These are phyloP conservation scores for Trichoderma koningiopsis DNA, from an alignment of 2,329 filamentous ascomycete species.

Conservation along the genomic window DNA sequence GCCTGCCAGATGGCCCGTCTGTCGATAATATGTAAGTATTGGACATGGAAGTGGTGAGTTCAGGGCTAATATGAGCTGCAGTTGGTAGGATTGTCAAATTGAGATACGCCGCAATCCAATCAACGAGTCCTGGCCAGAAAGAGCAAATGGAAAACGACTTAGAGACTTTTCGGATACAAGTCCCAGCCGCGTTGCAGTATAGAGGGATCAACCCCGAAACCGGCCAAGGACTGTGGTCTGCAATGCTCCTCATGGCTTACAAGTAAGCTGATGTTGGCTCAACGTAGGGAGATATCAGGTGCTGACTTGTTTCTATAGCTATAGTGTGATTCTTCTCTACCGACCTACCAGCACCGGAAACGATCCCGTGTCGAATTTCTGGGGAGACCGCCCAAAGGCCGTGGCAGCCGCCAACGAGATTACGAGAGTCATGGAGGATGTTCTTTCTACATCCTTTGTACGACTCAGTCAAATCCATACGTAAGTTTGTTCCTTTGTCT, in stretches of 20 bases:
- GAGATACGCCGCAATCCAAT: slow-evolving; percentile 6
- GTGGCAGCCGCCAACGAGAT: slow-evolving; percentile 3
- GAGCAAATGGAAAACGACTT: neutral
- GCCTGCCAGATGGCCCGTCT: slow-evolving; percentile 6
- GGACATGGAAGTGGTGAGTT: neutral
- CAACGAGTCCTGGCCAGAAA: neutral
- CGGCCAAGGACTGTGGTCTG: slow-evolving; percentile 1
- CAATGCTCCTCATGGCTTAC: slow-evolving; percentile 14
- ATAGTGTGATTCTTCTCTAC: neutral
- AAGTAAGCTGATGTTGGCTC: neutral
- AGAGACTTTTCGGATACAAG: neutral
- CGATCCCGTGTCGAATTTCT: neutral
- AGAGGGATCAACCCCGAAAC: neutral
- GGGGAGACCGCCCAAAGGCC: slow-evolving; percentile 9
- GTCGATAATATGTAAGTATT: neutral
- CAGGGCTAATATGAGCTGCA: neutral
- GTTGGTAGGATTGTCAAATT: neutral
- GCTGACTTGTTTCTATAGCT: neutral
- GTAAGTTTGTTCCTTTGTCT: neutral
- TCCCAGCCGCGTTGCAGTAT: neutral
- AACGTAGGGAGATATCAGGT: no score
- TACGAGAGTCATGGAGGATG: slow-evolving; percentile 11
- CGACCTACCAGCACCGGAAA: neutral
- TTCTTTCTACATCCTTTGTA: neutral
- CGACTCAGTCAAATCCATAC: slow-evolving; percentile 4